A percentile compares a stretch with the other conserved stretches of the same genome.
Evolutionary conservation across 139 green algal species (phyloP).

Genomic region (Picochlorum sp.): DNA sequence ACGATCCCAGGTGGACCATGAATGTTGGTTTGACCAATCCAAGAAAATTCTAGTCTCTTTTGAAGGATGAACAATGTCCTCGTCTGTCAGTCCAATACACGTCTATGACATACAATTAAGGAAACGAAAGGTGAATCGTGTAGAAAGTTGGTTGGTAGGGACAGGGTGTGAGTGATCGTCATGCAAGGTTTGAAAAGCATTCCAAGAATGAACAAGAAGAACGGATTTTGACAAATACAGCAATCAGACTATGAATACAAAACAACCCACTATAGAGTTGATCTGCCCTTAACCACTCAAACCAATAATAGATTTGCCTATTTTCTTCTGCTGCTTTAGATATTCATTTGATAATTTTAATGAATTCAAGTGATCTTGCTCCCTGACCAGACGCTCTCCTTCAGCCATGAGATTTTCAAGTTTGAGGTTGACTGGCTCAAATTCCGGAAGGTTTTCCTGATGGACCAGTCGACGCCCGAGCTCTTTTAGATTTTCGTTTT

Average conservation of each 20-base stretch:
- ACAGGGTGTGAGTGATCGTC: background rate
- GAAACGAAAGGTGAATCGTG: background rate
- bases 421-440: constrained; percentile 49
- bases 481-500: constrained; percentile 37
- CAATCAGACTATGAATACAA: no score
- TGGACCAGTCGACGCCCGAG: constrained; percentile 27
- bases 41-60: no score
- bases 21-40: no score
- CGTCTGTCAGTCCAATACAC: no score
- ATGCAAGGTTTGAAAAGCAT: constrained; percentile 49
- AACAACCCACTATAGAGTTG: no score
- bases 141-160: constrained; percentile 37
- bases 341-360: constrained; percentile 91
- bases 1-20: no score
- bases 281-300: constrained; percentile 12
- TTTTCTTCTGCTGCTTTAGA: constrained; percentile 37
- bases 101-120: no score
- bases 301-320: constrained; percentile 15
- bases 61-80: no score
- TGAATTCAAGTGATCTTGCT: constrained; percentile 96
- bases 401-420: constrained; percentile 44
- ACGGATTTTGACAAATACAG: no score
- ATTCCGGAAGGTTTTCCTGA: constrained; percentile 36
- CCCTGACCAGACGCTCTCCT: constrained; percentile 62
- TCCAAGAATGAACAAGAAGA: constrained; percentile 67